Base-by-base conservation (phyloP, 148 eudicot species). In the Salicornia ramosissima region DNA sequence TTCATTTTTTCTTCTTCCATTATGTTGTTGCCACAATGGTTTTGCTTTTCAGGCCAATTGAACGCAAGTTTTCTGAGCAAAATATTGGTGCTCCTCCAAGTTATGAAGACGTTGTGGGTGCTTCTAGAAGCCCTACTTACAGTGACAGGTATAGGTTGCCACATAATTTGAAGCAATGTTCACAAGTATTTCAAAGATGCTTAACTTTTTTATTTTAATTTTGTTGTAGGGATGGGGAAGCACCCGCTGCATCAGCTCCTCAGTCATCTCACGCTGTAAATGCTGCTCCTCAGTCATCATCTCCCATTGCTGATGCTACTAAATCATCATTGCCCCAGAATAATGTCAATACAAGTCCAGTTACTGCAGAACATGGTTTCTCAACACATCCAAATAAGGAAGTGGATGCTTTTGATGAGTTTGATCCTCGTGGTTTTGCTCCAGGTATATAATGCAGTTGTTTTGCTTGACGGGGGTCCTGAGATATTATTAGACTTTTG, bases 61-160 rank as follows among this genome's bases (percentile, higher is more conserved):
- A 86, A 18, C 78, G 87, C 66, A 92, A 81, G 78, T 87, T 71
- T 78, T 85, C 99, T 71, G 99, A 85, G 55, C 97, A 83, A 75
- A 83, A 85, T 75, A 79, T 84, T 51, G 84, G 78, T 68, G 90
- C 84, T 54, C 93, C 97, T 75, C 99, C 97, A 71, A 91, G 91
- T 72, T 95, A 89, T 77, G 97, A 95, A 81, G 99, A 91, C 19
- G 91, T 85, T 74, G 86, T 91, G 67, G 88, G 86, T 69, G 87
- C 80, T 46, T 78, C 80, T 72, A 86, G 80, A 75, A 89, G 91
- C 73, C 91, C 99, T 66, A 73, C 71, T 62, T 72, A 70, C 69
- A 85, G 83, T 76, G 96, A 89, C 73, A 89, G 91, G 99, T 73
- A 55, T 28, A 9, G 6, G 47, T 9, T 29, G 30, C 56, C 25